A percentile compares a stretch with the other conserved stretches of the same genome.
Evolutionary conservation across 2,329 filamentous ascomycete species (phyloP).

Genomic region (Calonectria fujianensis): DNA sequence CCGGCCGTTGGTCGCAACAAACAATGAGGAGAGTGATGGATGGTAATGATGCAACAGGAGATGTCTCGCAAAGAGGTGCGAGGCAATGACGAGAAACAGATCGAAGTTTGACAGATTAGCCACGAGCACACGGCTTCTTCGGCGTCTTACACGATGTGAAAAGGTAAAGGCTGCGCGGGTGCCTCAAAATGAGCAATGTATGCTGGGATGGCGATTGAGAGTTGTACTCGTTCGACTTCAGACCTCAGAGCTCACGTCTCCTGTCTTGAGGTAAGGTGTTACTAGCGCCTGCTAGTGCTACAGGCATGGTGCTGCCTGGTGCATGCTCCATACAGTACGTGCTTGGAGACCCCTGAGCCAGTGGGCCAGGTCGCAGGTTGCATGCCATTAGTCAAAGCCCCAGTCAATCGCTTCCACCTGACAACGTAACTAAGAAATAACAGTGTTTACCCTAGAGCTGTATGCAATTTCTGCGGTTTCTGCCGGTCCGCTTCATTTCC

Average conservation of each 20-base stretch:
- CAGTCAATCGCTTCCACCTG: background rate
- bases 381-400: slow-evolving; percentile 4
- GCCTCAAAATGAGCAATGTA: slow-evolving; percentile 1
- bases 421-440: background rate
- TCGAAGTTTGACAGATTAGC: slow-evolving; percentile 31
- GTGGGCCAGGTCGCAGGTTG: background rate
- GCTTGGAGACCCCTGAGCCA: slow-evolving; percentile 1
- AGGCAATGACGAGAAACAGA: slow-evolving; percentile 6
- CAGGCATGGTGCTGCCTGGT: background rate
- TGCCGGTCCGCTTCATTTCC: no score
- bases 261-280: slow-evolving; percentile 13
- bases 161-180: background rate
- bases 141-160: background rate
- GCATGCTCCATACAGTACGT: slow-evolving; percentile 1
- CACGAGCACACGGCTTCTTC: slow-evolving; percentile 42
- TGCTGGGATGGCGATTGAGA: background rate
- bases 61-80: slow-evolving; percentile 15
- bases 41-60: slow-evolving; percentile 10
- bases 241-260: background rate
- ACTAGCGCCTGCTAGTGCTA: background rate
- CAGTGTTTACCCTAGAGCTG: background rate
- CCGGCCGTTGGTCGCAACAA: background rate
- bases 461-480: background rate
- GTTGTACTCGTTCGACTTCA: background rate
- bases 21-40: background rate